Base-by-base conservation (phyloP, 208 protist species). In the Borovskyia barvae region DNA sequence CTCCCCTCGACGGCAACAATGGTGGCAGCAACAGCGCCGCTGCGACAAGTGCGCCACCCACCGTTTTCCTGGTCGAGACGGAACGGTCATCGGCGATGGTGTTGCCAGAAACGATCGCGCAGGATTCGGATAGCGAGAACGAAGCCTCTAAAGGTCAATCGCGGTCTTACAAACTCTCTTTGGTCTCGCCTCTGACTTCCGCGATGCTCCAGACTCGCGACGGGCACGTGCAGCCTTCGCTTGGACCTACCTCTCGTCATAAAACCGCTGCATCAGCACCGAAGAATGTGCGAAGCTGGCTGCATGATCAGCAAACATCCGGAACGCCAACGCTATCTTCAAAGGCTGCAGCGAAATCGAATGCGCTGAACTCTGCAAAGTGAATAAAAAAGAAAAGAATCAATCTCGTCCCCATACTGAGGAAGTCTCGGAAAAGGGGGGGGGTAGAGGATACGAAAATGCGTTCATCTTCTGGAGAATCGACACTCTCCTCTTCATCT, bases 31-130 rank as follows among this genome's bases (percentile, higher is more conserved):
- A 32, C 33, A 25, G 25, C 17, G 33, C 35, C 42, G 19, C 55
- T n/a, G 32, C 55, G 12, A 20, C 22, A 15, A 50, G 56, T 50
- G 55, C 58, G 19, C 29, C 17, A 8, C 57, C 65, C 7, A 51
- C 56, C 2, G 50, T 78, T 9, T 78, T 73, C 54, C 49, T 78
- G 2, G 55, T 73, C 29, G 65, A 72, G 57, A 73, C 72, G 40
- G 43, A 51, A 29, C 58, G 53, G 22, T 60, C 65, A 3, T 47
- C 64, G 1, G 51, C 3, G 5, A 29, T 58, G 12, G 30, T 22
- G 33, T 19, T 69, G n/a, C 57, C 48, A 4, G 65, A 60, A 41
- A 54, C 61, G 32, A 60, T 78, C n/a, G 64, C 58, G 22, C 15
- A 62, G 2, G 65, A 66, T 20, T 67, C 52, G 15, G 66, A 66